phyloP scores from a whole-genome alignment of 306 rosid genomes.

The Cicer yamashitae region DNA sequence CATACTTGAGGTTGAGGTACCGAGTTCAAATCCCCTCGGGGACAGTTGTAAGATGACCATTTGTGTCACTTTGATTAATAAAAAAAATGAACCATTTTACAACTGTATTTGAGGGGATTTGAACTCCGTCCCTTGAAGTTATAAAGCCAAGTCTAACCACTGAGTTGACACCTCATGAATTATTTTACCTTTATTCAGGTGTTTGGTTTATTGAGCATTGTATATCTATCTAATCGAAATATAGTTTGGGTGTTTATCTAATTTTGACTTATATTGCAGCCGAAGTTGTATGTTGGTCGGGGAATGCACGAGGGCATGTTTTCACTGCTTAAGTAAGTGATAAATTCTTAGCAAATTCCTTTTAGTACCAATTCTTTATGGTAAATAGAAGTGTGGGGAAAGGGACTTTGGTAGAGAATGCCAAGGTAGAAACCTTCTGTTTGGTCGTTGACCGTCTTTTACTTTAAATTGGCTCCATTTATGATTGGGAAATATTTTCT shows the following conservation, averaged over 20 bases:
- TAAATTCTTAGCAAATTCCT: constrained; percentile 28
- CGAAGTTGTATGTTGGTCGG: constrained; percentile 86
- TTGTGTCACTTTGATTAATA: no score
- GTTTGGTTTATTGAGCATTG: constrained; percentile 21
- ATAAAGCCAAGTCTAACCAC: no score
- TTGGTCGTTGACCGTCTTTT: not conserved
- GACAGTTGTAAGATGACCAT: no score
- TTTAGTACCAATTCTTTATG: constrained; percentile 8
- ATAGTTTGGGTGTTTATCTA: constrained; percentile 31
- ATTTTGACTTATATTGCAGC: constrained; percentile 67
- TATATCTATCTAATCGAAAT: constrained; percentile 20
- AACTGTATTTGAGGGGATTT: no score
- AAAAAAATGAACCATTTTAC: no score
- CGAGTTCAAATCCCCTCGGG: no score
- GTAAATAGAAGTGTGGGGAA: constrained; percentile 8
- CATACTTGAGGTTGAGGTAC: no score
- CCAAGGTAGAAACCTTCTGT: constrained; percentile 2
- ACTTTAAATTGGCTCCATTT: constrained; percentile 4
- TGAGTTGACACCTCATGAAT: not conserved
- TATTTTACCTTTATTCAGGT: not conserved
- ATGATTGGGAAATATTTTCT: not conserved
- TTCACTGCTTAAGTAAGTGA: constrained; percentile 81
- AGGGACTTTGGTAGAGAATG: not conserved
- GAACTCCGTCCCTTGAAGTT: no score
- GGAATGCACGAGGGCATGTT: constrained; percentile 91